A percentile compares a stretch with the other conserved stretches of the same genome.
phyloP scores from a whole-genome alignment of 345 rosid genomes.

The Heritiera littoralis region DNA sequence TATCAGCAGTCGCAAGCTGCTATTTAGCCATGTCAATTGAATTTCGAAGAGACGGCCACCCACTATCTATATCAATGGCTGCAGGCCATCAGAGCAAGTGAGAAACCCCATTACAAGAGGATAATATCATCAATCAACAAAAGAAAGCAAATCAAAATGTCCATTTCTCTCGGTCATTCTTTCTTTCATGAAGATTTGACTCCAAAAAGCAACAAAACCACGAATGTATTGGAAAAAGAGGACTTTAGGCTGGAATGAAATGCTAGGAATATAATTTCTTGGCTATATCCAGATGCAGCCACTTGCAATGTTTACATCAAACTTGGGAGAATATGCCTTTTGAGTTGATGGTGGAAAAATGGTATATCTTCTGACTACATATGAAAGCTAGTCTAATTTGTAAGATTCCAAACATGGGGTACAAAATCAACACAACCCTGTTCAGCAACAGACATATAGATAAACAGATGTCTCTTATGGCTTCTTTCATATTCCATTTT shows the following conservation, averaged over 20 bases:
- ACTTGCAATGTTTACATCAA: neutral
- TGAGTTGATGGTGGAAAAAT: conserved; percentile 10
- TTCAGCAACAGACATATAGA: neutral
- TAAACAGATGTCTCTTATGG: neutral
- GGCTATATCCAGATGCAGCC: neutral
- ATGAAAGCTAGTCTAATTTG: neutral
- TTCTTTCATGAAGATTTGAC: neutral
- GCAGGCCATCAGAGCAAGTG: neutral
- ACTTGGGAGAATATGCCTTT: conserved; percentile 10
- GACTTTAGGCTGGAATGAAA: neutral
- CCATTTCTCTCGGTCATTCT: neutral
- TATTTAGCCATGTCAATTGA: neutral
- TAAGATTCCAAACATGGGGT: conserved; percentile 22
- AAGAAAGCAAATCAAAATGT: neutral
- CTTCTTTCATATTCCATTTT: neutral
- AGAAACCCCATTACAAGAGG: neutral
- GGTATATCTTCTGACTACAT: neutral
- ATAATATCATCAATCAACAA: neutral
- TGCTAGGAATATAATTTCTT: neutral
- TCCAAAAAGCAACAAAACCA: neutral
- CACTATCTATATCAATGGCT: neutral
- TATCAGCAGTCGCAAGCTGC: neutral
- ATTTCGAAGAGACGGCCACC: neutral
- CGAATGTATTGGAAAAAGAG: neutral
- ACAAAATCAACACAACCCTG: conserved; percentile 11